Conservation (phyloP, 148 eudicot genomes). For the Persicaria tinctoria region DNA sequence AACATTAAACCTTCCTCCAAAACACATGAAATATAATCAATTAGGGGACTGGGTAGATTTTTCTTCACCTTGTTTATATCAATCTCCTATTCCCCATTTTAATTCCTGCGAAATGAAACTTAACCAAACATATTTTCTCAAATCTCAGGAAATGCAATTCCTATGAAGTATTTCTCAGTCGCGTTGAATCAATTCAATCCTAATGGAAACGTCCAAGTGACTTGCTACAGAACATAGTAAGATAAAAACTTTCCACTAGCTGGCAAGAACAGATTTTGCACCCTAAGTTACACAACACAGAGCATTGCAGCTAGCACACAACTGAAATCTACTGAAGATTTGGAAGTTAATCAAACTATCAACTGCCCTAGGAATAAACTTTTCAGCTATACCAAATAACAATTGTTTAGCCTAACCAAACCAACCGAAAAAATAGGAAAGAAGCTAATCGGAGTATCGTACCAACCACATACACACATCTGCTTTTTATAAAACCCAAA, state of each 20-base stretch:
- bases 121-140: no score
- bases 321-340: neutral
- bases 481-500: neutral
- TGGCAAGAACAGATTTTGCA: neutral
- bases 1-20: no score
- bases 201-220: neutral
- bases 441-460: neutral
- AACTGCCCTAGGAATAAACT: no score
- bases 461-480: neutral
- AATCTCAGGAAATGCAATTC: no score
- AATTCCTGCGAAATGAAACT: no score
- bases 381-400: no score
- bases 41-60: no score
- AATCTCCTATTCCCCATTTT: no score
- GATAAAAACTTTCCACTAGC: neutral
- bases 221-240: neutral
- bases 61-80: no score
- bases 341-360: neutral
- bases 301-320: neutral
- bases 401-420: neutral
- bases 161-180: no score
- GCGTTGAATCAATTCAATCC: no score
- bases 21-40: no score
- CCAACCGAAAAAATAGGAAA: neutral
- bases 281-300: neutral